Evolutionary conservation across 2,329 filamentous ascomycete species (phyloP).

Genomic region (Ophiocordyceps camponoti-rufipedis): DNA sequence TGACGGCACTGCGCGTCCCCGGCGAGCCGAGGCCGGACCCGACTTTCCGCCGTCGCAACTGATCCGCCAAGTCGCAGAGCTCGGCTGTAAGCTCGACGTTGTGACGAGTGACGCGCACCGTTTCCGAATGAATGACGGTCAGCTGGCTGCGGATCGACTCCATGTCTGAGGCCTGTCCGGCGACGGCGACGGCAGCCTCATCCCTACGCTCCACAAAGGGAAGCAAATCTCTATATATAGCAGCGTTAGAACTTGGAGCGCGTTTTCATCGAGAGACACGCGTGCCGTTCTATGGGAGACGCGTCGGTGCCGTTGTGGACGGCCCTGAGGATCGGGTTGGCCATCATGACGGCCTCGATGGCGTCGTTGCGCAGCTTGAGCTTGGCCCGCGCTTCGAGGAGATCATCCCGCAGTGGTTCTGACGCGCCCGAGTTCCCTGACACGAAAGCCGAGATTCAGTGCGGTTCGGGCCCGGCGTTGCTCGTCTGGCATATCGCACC

Average conservation of each 20-base stretch:
- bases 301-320: conserved; percentile 50
- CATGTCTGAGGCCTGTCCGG: conserved; percentile 36
- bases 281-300: conserved; percentile 50
- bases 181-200: conserved; percentile 41
- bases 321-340: conserved; percentile 60
- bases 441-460: no score
- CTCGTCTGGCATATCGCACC: conserved; percentile 9
- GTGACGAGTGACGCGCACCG: conserved; percentile 32
- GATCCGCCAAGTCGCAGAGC: conserved; percentile 43
- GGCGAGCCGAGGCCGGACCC: conserved; percentile 32
- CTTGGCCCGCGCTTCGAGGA: conserved; percentile 51
- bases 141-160: conserved; percentile 32
- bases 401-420: conserved; percentile 41
- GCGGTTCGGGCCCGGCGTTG: conserved; percentile 1
- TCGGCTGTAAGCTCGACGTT: conserved; percentile 46
- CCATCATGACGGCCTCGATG: conserved; percentile 48
- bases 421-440: conserved; percentile 21
- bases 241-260: not conserved
- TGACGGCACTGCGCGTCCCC: conserved; percentile 34
- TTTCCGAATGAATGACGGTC: conserved; percentile 37
- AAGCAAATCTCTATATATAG: conserved; percentile 42
- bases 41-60: conserved; percentile 31
- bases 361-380: conserved; percentile 54
- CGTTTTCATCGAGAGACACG: not conserved
- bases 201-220: conserved; percentile 52